Base-by-base conservation (phyloP, 768 basidiomycete genomes). In the Psilocybe tampanensis region DNA sequence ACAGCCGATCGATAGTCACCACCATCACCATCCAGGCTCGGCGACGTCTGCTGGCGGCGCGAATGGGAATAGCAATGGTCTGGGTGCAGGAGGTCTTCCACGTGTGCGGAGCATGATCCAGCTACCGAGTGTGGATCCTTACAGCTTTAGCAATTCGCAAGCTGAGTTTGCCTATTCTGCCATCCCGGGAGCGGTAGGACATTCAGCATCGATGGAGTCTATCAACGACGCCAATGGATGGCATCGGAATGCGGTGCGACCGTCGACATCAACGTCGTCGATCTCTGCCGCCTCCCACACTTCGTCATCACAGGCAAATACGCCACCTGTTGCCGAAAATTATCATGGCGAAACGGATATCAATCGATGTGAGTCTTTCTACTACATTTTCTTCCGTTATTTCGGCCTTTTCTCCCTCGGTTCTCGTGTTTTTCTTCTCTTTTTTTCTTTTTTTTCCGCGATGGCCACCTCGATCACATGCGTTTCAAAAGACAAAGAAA, bases 61-160 rank as follows among this genome's bases (percentile, higher is more conserved):
- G 29, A 41, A 49, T 34, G 50, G 54, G 32, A 33, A 33, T 33
- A 22, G 41, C 9, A 34, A 39, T 32, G 48, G 47, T 18, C 41
- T 41, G 7, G 44, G 52, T 45, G 33, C 58, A 47, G 60, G 60
- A 18, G 76, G 71, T 21, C 80, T 92, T 60, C 89, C 89, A 60
- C 86, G 90, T 54, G 87, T 89, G 54, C 82, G 90, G 66, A 92
- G 89, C 73, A 90, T 93, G 89, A 90, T 92, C 50, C 87, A 89
- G 68, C 77, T 91, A 44, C 86, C 89, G 5, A 84, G 85, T 17
- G 87, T 87, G 44, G 86, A 90, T 66, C 81, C 80, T 36, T 90
- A 90, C 66, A 71, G 70, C 54, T 88, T 89, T 74, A 82, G 68
- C 63, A 76, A 84, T n/a, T 76, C 76, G 8, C 88, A 89, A 61